Percentiles rank a stretch among this genome's conserved stretches.
Conservation (phyloP, 768 basidiomycete genomes). For the Lactarius vividus region DNA sequence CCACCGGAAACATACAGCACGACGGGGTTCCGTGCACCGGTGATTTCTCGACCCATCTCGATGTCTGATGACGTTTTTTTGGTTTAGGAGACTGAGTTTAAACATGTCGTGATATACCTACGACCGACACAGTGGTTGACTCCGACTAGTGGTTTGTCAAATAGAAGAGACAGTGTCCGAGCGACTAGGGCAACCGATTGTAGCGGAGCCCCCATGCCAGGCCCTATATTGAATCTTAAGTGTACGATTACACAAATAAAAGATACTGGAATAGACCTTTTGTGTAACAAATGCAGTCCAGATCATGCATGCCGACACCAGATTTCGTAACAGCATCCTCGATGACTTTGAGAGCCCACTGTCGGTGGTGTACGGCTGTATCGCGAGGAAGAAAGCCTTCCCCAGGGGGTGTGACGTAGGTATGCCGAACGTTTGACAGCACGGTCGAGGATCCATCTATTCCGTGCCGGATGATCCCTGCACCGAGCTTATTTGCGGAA, state of each 20-base stretch:
- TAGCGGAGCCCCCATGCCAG: slow-evolving; percentile 98
- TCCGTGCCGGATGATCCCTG: slow-evolving; percentile 84
- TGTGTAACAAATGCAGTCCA: slow-evolving; percentile 96
- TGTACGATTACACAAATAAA: not conserved
- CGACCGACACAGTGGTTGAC: slow-evolving; percentile 99
- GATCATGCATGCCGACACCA: slow-evolving; percentile 62
- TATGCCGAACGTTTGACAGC: slow-evolving; percentile 91
- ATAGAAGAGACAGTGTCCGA: slow-evolving; percentile 82
- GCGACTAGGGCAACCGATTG: slow-evolving; percentile 95
- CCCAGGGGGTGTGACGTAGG: slow-evolving; percentile 98
- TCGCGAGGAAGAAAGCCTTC: slow-evolving; percentile 96
- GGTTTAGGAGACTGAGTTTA: not conserved
- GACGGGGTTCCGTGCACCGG: slow-evolving; percentile 91
- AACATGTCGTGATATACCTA: slow-evolving; percentile 41
- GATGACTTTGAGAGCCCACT: slow-evolving; percentile 86
- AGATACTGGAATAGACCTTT: slow-evolving; percentile 58
- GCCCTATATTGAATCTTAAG: slow-evolving; percentile 51
- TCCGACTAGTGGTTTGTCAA: slow-evolving; percentile 87
- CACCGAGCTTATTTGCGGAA: slow-evolving; percentile 96
- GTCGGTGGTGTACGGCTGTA: slow-evolving; percentile 92
- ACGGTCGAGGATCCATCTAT: slow-evolving; percentile 71
- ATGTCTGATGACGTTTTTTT: slow-evolving; percentile 61
- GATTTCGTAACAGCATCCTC: slow-evolving; percentile 71
- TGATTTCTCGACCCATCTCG: slow-evolving; percentile 96
- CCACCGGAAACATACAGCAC: slow-evolving; percentile 98